Evolutionary conservation across 371 early-diverging fungal species (phyloP), one percentile per base, ranked within the genome.

Genomic region (Capniomyces stellatus): DNA sequence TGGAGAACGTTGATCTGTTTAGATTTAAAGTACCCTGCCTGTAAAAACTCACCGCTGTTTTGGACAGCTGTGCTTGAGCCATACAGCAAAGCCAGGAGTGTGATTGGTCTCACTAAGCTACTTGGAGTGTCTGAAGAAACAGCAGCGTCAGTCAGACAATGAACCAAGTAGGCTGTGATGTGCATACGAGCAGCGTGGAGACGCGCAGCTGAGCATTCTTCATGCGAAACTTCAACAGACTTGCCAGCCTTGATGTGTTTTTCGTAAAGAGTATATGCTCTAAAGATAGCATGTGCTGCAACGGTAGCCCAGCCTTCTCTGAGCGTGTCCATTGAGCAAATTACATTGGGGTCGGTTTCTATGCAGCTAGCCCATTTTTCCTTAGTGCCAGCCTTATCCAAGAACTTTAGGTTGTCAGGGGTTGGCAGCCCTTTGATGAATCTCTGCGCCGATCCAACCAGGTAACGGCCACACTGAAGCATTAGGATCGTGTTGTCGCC

Each of bases 401-500:
- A 71, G 62, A 90, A 92, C n/a, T 73, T 74, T 41, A 90, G 83
- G 54, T 89, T 90, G 49, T 74, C 77, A 21, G 86, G 78, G 55
- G 85, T 75, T 28, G 75, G 71, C 69, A 82, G 81, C 54, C 86
- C 86, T 46, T 75, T 75, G 47, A 76, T 69, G 29, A 83, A 81
- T 44, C 85, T 87, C 29, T 81, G 78, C 62, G 83, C 86, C 50
- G 83, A 81, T 55, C 74, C 71, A 49, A 92, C 81, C 54, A 92
- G 71, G 61, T 87, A 92, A 57, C 92, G 81, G 43, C 91, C 91
- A 28, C 85, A 75, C 63, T 92, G 92, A 51, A 90, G 75, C 2
- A 88, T 86, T 64, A 89, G 69, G 48, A 92, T 85, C 51, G 90
- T 89, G 64, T 89, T 90, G 67, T 86, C 87, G 57, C 86, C 86